Evolutionary conservation across 148 eudicot genomes (phyloP).

Genomic region (Selenicereus undatus): DNA sequence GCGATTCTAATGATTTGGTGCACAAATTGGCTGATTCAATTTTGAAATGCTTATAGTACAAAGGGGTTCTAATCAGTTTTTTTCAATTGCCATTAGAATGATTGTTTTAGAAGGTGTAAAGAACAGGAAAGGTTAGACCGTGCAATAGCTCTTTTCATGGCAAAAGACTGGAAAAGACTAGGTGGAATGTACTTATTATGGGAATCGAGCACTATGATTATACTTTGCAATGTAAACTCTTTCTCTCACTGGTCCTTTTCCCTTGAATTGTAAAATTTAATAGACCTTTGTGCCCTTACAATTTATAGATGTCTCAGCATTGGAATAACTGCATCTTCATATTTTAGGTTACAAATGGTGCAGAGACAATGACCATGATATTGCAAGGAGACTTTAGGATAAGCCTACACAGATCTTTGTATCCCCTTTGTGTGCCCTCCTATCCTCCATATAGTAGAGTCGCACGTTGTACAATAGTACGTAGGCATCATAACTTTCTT

Average conservation of each 20-base stretch:
- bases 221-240: not conserved
- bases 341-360: slow-evolving; percentile 48
- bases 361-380: slow-evolving; percentile 48
- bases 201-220: not conserved
- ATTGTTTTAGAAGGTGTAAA: slow-evolving; percentile 49
- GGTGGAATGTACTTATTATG: slow-evolving; percentile 39
- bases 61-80: not conserved
- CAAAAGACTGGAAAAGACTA: slow-evolving; percentile 64
- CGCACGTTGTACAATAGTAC: slow-evolving; percentile 49
- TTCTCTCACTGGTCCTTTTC: not conserved
- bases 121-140: slow-evolving; percentile 71
- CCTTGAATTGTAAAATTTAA: not conserved
- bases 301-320: not conserved
- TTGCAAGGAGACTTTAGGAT: slow-evolving; percentile 45
- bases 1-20: not conserved
- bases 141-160: slow-evolving; percentile 64
- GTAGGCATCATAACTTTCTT: slow-evolving; percentile 39
- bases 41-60: not conserved
- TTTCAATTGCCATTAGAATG: slow-evolving; percentile 50
- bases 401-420: slow-evolving; percentile 46
- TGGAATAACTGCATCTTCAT: slow-evolving; percentile 7
- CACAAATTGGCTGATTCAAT: no score
- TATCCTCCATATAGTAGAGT: slow-evolving; percentile 49
- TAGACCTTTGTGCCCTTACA: not conserved
- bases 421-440: slow-evolving; percentile 56